phyloP scores from a whole-genome alignment of 1,139 yeast genomes.

The Debaryomyces fabryi region DNA sequence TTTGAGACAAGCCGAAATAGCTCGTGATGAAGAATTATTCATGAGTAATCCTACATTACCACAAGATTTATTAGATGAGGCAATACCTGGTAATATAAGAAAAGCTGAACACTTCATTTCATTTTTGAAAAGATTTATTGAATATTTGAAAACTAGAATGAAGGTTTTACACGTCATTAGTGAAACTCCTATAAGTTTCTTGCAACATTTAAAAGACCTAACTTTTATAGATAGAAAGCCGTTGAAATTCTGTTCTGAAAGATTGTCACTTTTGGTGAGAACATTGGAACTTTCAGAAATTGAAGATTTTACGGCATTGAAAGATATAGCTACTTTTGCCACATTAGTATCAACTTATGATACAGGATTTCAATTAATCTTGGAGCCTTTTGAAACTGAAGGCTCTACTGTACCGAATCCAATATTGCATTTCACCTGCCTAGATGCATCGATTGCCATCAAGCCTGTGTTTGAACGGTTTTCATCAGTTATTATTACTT shows the following conservation, averaged over 20 bases:
- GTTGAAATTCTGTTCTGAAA: slow-evolving; percentile 84
- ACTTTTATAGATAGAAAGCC: slow-evolving; percentile 95
- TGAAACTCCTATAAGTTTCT: slow-evolving; percentile 91
- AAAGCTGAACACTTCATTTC: slow-evolving; percentile 97
- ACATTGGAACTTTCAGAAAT: slow-evolving; percentile 86
- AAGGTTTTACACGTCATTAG: slow-evolving; percentile 95
- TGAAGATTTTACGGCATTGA: slow-evolving; percentile 89
- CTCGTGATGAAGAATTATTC: slow-evolving; percentile 75
- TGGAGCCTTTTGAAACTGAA: slow-evolving; percentile 96
- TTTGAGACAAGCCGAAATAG: slow-evolving; percentile 73
- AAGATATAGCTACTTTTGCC: slow-evolving; percentile 96
- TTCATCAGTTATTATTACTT: slow-evolving; percentile 91
- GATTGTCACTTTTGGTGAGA: slow-evolving; percentile 83
- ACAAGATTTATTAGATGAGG: slow-evolving; percentile 82
- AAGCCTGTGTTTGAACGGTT: slow-evolving; percentile 95
- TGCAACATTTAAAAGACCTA: slow-evolving; percentile 88
- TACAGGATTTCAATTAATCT: slow-evolving; percentile 83
- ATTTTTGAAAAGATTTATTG: slow-evolving; percentile 87
- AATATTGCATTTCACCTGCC: slow-evolving; percentile 87
- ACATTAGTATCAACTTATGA: slow-evolving; percentile 95
- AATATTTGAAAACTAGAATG: slow-evolving; percentile 95
- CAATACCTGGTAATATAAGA: slow-evolving; percentile 95
- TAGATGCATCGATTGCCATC: slow-evolving; percentile 97
- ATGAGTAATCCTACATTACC: slow-evolving; percentile 90
- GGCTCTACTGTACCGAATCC: slow-evolving; percentile 98